Evolutionary conservation across 2,329 filamentous ascomycete genomes (phyloP), one percentile per base, ranked within the genome.

Genomic region (Alternaria metachromatica): DNA sequence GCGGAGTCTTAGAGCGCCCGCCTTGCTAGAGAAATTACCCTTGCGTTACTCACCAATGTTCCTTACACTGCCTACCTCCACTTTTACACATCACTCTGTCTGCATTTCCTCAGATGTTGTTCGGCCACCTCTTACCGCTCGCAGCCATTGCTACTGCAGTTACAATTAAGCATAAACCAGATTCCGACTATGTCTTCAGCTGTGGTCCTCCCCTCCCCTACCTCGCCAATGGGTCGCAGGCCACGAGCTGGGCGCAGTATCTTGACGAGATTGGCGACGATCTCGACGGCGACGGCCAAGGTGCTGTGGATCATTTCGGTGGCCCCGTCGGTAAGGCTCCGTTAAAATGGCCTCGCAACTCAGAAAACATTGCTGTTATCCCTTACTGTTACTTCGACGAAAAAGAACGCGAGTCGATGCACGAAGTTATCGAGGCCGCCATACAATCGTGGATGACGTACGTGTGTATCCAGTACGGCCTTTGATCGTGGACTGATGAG

Each of bases 401-500:
- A 8, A 2, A n/a, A 7, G 49, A 55, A 2, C 50, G 44, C 44
- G 33, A 43, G 13, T n/a, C 54, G 23, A 26, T n/a, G 20, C 33
- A 26, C 7, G 43, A 49, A 3, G 25, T 63, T 9, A 25, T 63
- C 5, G 44, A 55, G n/a, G 33, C 28, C 20, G 33, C 23, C 8
- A 63, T 60, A 13, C 26, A 45, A 2, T 55, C 48, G 45, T 55
- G 49, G 45, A 60, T 55, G 13, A 26, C 33, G 49, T 55, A 25
- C 50, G 56, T 62, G 26, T 26, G 26, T 4, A 44, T 55, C 33
- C 18, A 18, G 13, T 23, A 7, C 28, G 30, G 15, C 30, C 13
- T 15, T 33, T 33, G 30, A 33, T 33, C 30, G 12, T 15, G 6
- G 30, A 15, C 30, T 33, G 6, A 33, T 37, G 28, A 12, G 8